Evolutionary conservation across 192 early-diverging fungal species (phyloP).

Genomic region (Linnemannia hyalina): DNA sequence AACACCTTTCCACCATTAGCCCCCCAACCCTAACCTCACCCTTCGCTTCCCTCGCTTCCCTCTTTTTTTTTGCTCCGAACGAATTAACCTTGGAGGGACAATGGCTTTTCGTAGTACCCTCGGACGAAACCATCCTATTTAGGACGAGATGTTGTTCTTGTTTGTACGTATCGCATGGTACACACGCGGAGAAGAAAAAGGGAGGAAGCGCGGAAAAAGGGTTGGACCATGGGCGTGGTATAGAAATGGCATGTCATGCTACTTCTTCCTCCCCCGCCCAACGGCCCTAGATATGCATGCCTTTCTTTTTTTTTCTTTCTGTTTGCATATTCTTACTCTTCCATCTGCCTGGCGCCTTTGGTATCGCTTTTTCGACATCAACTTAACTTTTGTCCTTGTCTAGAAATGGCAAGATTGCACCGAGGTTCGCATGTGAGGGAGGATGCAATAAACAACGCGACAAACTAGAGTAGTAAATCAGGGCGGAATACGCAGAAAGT

Average conservation of each 20-base stretch:
- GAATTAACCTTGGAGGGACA: neutral
- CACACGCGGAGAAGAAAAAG: neutral
- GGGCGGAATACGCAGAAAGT: too few relatives aligned
- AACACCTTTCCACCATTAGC: neutral
- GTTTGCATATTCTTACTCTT: neutral
- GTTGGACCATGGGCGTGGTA: neutral
- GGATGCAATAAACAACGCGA: too few relatives aligned
- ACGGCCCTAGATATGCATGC: slow-evolving; percentile 1
- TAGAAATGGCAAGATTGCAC: too few relatives aligned
- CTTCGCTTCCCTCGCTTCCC: neutral
- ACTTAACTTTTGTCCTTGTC: too few relatives aligned
- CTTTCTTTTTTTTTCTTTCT: neutral
- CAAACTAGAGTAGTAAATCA: too few relatives aligned
- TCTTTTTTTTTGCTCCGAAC: slow-evolving; percentile 2
- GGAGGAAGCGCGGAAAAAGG: neutral
- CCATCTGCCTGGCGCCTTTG: neutral
- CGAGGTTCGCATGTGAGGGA: too few relatives aligned
- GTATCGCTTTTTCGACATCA: neutral
- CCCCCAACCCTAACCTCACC: too few relatives aligned
- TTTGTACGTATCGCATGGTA: neutral
- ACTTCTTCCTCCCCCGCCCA: neutral
- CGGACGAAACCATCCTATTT: slow-evolving; percentile 7
- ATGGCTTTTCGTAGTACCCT: neutral
- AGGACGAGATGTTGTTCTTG: neutral
- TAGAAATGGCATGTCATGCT: neutral